A percentile compares a stretch with the other conserved stretches of the same genome.
Evolutionary conservation across 106 monocot genomes (phyloP).

Genomic region (Amphibolis antarctica): DNA sequence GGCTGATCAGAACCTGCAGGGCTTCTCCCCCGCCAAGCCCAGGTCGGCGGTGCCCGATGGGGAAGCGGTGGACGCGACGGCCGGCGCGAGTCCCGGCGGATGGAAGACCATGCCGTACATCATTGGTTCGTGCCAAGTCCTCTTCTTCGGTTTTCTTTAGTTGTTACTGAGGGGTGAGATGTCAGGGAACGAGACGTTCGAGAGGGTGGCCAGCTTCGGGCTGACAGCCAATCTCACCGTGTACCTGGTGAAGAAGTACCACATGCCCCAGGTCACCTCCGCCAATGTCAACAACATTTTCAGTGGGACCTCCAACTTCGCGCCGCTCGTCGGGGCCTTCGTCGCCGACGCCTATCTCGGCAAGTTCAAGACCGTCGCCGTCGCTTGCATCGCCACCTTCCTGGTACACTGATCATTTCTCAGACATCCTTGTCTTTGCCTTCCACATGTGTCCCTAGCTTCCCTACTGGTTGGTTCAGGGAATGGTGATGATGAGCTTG

Average conservation of each 20-base stretch:
- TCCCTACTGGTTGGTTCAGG: slow-evolving; percentile 16
- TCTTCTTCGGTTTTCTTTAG: neutral
- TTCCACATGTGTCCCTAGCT: neutral
- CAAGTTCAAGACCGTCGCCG: slow-evolving; percentile 23
- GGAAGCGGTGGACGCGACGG: neutral
- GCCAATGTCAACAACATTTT: slow-evolving; percentile 8
- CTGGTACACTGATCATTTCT: slow-evolving; percentile 11
- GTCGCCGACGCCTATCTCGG: slow-evolving; percentile 40
- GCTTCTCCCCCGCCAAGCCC: neutral
- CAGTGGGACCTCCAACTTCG: slow-evolving; percentile 30
- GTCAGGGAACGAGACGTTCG: slow-evolving; percentile 20
- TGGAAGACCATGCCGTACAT: slow-evolving; percentile 21
- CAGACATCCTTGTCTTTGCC: neutral
- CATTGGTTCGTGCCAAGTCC: neutral
- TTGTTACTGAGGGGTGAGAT: neutral
- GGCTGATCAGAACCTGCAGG: neutral
- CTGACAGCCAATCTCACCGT: slow-evolving; percentile 6
- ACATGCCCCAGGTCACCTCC: slow-evolving; percentile 2
- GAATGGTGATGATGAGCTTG: slow-evolving; percentile 42
- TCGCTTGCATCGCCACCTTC: slow-evolving; percentile 23
- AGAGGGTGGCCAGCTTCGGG: slow-evolving; percentile 13
- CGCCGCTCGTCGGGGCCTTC: slow-evolving; percentile 44
- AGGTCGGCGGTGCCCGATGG: no score
- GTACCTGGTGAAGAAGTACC: slow-evolving; percentile 5
- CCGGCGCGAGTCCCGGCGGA: slow-evolving; percentile 2